Base-by-base conservation (phyloP, 495 filamentous ascomycete genomes). In the Echria macrotheca region DNA sequence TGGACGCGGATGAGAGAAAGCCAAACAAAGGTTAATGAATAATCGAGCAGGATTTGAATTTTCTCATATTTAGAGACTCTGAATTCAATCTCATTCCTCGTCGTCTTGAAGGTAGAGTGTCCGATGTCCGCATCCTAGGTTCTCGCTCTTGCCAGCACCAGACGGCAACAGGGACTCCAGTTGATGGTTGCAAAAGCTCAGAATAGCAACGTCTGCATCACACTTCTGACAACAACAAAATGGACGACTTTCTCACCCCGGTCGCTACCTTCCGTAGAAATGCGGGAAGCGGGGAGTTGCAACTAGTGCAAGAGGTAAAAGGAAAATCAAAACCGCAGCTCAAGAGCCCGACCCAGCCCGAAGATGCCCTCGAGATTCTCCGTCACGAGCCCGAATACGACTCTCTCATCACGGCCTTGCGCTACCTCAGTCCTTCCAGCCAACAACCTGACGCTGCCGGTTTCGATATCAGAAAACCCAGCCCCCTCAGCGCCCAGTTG, bases 401-500 rank as follows among this genome's bases (percentile, higher is more conserved):
- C 1, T 67, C 74, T 31, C 70, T 94, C 2, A 56, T 70, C 7
- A 59, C 66, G 4, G 65, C 70, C 9, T 61, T 93, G 28, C 50
- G 61, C 29, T 81, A 69, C 58, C 69, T 95, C 7, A 63, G 28
- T 6, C 12, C 54, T 36, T 67, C 62, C 25, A 71, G 67, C 49
- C 53, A 23, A 18, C 32, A 47, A 45, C 10, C 46, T 2, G 52
- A 52, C 18, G 48, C 61, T 3, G 49, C 61, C 29, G 60, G 59
- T 12, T 82, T 89, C 54, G 75, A 78, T 52, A 77, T 94, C 41
- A 69, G 72, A 49, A 63, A 69, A n/a, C 82, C 87, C 35, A 74
- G 73, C 31, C 80, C 89, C 2, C 66, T 76, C 53, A 69, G 79
- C 43, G 77, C 87, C 4, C 84, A 89, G 57, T 77, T 95, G 5